These are phyloP conservation scores for Penicillium sp. DNA, from an alignment of 2,329 filamentous ascomycete genomes.

Conservation along the genomic window DNA sequence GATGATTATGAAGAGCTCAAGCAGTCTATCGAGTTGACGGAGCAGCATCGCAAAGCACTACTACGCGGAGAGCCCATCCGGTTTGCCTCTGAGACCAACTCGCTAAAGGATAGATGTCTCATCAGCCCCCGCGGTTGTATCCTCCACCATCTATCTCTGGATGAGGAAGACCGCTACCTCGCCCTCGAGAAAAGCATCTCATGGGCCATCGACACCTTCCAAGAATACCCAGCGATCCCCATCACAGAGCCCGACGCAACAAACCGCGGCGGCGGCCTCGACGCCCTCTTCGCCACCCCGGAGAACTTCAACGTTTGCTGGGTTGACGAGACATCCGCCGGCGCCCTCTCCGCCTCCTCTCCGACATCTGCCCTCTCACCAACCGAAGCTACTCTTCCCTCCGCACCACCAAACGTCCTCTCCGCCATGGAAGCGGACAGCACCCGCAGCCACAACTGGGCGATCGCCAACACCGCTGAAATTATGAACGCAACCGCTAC, in stretches of 20 bases:
- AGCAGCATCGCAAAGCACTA: constrained; percentile 49
- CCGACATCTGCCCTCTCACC: constrained; percentile 26
- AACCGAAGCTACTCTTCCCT: constrained; percentile 30
- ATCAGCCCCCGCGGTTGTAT: constrained; percentile 53
- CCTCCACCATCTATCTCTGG: constrained; percentile 48
- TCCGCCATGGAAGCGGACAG: constrained; percentile 47
- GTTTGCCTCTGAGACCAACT: constrained; percentile 39
- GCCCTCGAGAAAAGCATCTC: constrained; percentile 47
- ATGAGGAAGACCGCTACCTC: constrained; percentile 53
- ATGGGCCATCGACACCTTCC: constrained; percentile 37
- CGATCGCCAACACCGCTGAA: constrained; percentile 41
- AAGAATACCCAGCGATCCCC: constrained; percentile 44
- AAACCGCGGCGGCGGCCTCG: constrained; percentile 51
- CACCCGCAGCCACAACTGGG: constrained; percentile 43
- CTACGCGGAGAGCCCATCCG: constrained; percentile 49
- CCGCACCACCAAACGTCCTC: constrained; percentile 43
- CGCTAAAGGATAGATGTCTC: constrained; percentile 48
- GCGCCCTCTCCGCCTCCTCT: constrained; percentile 31
- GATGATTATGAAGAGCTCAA: constrained; percentile 48
- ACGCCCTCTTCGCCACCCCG: constrained; percentile 50
- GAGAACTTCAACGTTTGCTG: constrained; percentile 53
- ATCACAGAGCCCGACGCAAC: constrained; percentile 47
- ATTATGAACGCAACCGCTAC: constrained; percentile 42
- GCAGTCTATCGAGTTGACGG: constrained; percentile 45
- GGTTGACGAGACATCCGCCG: constrained; percentile 43